Evolutionary conservation across 257 asterid species (phyloP).

Genomic region (Solanum lignicaule): DNA sequence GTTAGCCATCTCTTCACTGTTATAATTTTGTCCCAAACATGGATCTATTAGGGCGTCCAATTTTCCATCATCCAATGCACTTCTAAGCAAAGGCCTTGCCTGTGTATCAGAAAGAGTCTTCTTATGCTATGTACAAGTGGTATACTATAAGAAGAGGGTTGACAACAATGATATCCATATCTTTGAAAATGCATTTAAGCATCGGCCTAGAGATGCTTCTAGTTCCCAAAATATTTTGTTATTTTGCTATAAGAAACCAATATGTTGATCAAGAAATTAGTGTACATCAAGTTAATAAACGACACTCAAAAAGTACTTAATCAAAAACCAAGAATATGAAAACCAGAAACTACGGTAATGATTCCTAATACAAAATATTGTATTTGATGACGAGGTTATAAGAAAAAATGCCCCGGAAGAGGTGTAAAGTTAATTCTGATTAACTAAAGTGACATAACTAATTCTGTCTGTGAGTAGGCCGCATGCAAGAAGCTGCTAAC

Average conservation of each 20-base stretch:
- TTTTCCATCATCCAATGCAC: slow-evolving; percentile 6
- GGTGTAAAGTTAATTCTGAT: background rate
- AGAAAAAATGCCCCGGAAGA: background rate
- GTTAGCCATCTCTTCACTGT: slow-evolving; percentile 7
- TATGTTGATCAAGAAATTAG: background rate
- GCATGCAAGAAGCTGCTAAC: background rate
- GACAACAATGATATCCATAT: background rate
- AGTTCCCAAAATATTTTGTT: background rate
- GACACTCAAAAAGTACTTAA: background rate
- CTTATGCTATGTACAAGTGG: background rate
- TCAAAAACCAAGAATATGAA: background rate
- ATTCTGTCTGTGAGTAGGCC: background rate
- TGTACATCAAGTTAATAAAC: background rate
- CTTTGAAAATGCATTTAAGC: background rate
- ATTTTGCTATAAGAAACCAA: background rate
- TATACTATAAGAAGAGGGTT: background rate
- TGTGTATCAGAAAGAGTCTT: background rate
- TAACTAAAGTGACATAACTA: background rate
- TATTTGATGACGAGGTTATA: background rate
- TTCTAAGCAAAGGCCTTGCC: slow-evolving; percentile 15
- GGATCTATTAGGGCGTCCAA: background rate
- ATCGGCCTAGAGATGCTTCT: background rate
- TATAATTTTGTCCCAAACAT: slow-evolving; percentile 1
- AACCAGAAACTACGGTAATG: background rate
- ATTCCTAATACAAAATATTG: background rate